Evolutionary conservation across 108 stramenopile species (phyloP).

Genomic region (Cyclotella cryptica): DNA sequence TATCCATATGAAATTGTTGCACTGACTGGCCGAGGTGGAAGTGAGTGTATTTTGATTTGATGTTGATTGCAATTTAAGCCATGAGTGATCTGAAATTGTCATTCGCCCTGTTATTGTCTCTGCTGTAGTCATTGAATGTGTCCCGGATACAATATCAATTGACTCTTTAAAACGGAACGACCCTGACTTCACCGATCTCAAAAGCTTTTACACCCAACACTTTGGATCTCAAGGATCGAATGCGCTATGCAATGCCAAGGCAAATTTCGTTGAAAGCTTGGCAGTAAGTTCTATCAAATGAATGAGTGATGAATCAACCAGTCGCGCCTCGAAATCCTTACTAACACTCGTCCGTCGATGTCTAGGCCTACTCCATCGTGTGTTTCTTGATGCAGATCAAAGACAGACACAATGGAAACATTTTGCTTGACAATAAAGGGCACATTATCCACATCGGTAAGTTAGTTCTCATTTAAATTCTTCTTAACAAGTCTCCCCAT

Average conservation of each 20-base stretch:
- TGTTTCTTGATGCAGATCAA: conserved; percentile 98
- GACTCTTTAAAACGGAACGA: conserved; percentile 93
- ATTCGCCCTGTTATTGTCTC: too few species aligned
- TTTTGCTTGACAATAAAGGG: conserved; percentile 93
- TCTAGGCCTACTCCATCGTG: conserved; percentile 92
- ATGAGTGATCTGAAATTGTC: background rate
- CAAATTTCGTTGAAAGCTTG: conserved; percentile 92
- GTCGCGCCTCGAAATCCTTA: too few species aligned
- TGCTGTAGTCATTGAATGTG: conserved; percentile 92
- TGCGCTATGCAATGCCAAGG: conserved; percentile 76
- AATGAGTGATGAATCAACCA: too few species aligned
- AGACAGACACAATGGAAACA: conserved; percentile 97
- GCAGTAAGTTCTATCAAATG: conserved; percentile 73
- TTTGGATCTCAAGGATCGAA: conserved; percentile 78
- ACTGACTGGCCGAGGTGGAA: conserved; percentile 85
- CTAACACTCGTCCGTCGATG: too few species aligned
- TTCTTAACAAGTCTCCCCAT: too few species aligned
- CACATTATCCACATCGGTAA: conserved; percentile 96
- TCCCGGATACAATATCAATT: conserved; percentile 94
- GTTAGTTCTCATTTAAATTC: too few species aligned
- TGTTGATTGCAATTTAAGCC: too few species aligned
- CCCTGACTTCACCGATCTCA: conserved; percentile 78
- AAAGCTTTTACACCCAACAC: conserved; percentile 82
- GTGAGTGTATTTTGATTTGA: conserved; percentile 25
- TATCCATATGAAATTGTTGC: conserved; percentile 97